Percentiles rank a stretch among this genome's conserved stretches.
phyloP scores from a whole-genome alignment of 164 flowering plant species.

The Dillenia suffruticosa region DNA sequence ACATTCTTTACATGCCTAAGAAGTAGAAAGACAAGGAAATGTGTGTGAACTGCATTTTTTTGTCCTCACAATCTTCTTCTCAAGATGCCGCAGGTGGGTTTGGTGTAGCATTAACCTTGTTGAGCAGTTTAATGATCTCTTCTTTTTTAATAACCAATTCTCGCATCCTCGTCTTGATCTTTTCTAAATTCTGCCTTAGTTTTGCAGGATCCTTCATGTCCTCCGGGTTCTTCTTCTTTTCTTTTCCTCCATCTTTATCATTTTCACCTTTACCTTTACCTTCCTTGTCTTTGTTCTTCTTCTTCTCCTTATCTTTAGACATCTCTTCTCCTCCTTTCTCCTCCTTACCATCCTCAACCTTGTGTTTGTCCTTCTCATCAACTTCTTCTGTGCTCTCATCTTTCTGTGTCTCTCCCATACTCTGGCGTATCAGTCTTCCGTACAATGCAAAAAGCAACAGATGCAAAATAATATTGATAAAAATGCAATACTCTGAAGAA shows the following conservation, averaged over 20 bases:
- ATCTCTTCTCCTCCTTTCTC: slow-evolving; percentile 9
- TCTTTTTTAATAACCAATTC: slow-evolving; percentile 37
- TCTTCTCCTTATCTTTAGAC: slow-evolving; percentile 9
- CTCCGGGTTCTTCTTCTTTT: slow-evolving; percentile 53
- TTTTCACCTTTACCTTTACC: slow-evolving; percentile 15
- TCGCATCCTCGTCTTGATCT: slow-evolving; percentile 46
- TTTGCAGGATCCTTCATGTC: slow-evolving; percentile 48
- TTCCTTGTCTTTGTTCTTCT: slow-evolving; percentile 20
- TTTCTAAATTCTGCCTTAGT: slow-evolving; percentile 48
- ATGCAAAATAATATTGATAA: too few relatives aligned
- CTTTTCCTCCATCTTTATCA: slow-evolving; percentile 14
- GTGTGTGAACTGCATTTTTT: too few relatives aligned
- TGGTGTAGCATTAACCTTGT: slow-evolving; percentile 21
- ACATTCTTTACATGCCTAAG: too few relatives aligned
- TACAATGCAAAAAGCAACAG: too few relatives aligned
- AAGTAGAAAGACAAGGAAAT: too few relatives aligned
- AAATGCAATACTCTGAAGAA: too few relatives aligned
- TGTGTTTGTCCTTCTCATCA: slow-evolving; percentile 13
- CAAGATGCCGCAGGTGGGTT: too few relatives aligned
- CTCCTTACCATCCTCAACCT: slow-evolving; percentile 8
- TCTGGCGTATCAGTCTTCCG: not conserved
- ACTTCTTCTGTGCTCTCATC: slow-evolving; percentile 14
- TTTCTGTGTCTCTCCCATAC: slow-evolving; percentile 36
- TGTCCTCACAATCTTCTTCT: too few relatives aligned
- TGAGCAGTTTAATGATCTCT: slow-evolving; percentile 35